Conservation (phyloP, 2,329 filamentous ascomycete genomes). For the Colletotrichum abscissum region DNA sequence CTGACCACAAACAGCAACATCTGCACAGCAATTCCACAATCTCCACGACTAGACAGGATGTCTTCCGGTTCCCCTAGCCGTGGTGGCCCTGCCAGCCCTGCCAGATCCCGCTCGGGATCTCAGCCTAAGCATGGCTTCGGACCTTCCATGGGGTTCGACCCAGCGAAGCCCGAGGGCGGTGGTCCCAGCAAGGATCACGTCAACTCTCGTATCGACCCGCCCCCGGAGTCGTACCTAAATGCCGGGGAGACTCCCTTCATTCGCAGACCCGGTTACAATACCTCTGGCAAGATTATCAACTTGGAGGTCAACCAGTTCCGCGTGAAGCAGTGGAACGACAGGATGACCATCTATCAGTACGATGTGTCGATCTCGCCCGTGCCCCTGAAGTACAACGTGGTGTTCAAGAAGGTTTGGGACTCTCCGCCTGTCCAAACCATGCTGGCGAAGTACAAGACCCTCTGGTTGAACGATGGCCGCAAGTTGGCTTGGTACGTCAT, state of each 20-base stretch:
- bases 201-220: constrained; percentile 66
- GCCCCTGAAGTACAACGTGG: constrained; percentile 67
- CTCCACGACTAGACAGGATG: not conserved
- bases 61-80: constrained; percentile 6
- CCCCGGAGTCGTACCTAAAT: constrained; percentile 64
- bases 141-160: constrained; percentile 54
- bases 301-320: constrained; percentile 81
- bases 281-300: constrained; percentile 63
- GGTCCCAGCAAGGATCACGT: constrained; percentile 43
- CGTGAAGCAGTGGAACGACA: constrained; percentile 68
- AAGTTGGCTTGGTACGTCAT: constrained; percentile 82
- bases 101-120: constrained; percentile 14
- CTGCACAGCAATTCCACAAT: not conserved
- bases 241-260: constrained; percentile 48
- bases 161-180: constrained; percentile 48
- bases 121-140: constrained; percentile 20
- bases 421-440: constrained; percentile 67
- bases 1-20: not conserved
- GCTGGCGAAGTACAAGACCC: constrained; percentile 59
- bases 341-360: constrained; percentile 80
- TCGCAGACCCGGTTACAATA: constrained; percentile 67
- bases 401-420: constrained; percentile 83
- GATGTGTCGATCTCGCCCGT: constrained; percentile 79
- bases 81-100: not conserved
- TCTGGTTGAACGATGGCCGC: constrained; percentile 84